Evolutionary conservation across 257 asterid genomes (phyloP), one percentile per base, ranked within the genome.

Genomic region (Solanum chilense): DNA sequence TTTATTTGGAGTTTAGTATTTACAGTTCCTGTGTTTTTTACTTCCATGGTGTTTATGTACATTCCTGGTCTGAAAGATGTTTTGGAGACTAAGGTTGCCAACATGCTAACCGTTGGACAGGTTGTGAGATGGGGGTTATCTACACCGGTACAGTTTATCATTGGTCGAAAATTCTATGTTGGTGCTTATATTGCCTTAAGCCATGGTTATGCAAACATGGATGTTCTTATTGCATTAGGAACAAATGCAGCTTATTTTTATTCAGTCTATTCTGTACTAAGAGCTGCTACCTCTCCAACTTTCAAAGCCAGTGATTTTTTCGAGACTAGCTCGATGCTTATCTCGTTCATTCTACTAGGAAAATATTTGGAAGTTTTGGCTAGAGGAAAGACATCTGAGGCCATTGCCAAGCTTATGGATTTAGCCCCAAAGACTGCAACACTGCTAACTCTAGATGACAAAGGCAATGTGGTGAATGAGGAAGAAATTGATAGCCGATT

Each of bases 241-340:
- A 94, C 98, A 5, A 93, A 92, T 42, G 94, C 96, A 12, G 96
- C 98, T 12, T 94, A 94, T 80, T 94, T 92, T 42, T 93, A 93
- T 60, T 94, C 98, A 1, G 93, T 93, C 3, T 94, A 93, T 81
- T 92, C 95, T 0, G 94, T 91, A 25, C 10, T 93, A 86, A 89
- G 94, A 82, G 92, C 96, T 3, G 93, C 94, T 10, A 87, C 90
- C 18, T 90, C 93, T 77, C 87, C 90, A 71, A 47, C 37, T 39
- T 94, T 92, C 42, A 91, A 92, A 88, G 89, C 95, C 2, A 90
- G 87, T 11, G 96, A 93, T 76, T 93, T 93, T 75, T 94, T 94
- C 41, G 98, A 94, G 75, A 94, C 98, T 11, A 93, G 96, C 90
- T 47, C 96, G 5, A 93, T 94, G 98, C 94, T 94, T 39, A 88